These are phyloP conservation scores for Fusarium oligoseptatum DNA, from an alignment of 2,329 filamentous ascomycete genomes.

Conservation along the genomic window DNA sequence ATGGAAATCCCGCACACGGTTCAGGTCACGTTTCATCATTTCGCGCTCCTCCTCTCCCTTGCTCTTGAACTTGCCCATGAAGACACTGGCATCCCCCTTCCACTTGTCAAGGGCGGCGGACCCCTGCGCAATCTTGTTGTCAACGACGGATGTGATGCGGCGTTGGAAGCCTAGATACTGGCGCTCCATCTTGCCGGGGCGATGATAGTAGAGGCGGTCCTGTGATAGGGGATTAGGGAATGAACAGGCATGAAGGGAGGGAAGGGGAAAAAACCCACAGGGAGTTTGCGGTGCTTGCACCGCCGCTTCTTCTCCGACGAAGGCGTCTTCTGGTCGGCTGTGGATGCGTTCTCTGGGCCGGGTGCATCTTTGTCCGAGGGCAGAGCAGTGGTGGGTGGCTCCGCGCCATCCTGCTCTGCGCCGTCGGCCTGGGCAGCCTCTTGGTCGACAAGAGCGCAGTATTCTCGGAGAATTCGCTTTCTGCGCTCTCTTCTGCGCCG, in stretches of 20 bases:
- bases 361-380: neutral
- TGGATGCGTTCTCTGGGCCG: neutral
- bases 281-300: slow-evolving; percentile 17
- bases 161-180: slow-evolving; percentile 8
- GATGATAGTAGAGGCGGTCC: slow-evolving; percentile 15
- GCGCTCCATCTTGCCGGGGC: neutral
- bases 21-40: neutral
- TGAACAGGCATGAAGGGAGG: neutral
- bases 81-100: neutral
- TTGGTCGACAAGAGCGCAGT: neutral
- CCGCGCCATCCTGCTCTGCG: neutral
- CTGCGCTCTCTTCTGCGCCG: neutral
- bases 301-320: neutral
- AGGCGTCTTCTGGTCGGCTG: neutral
- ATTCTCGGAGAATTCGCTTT: neutral
- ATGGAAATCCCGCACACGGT: neutral
- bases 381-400: neutral
- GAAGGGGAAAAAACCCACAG: neutral
- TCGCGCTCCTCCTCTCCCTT: neutral
- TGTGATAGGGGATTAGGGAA: neutral
- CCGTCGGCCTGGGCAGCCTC: neutral
- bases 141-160: neutral
- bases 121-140: slow-evolving; percentile 2
- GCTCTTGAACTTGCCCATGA: neutral
- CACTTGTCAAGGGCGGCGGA: neutral